Base-by-base conservation (phyloP, 2,329 filamentous ascomycete genomes). In the Curvularia eragrostidis region DNA sequence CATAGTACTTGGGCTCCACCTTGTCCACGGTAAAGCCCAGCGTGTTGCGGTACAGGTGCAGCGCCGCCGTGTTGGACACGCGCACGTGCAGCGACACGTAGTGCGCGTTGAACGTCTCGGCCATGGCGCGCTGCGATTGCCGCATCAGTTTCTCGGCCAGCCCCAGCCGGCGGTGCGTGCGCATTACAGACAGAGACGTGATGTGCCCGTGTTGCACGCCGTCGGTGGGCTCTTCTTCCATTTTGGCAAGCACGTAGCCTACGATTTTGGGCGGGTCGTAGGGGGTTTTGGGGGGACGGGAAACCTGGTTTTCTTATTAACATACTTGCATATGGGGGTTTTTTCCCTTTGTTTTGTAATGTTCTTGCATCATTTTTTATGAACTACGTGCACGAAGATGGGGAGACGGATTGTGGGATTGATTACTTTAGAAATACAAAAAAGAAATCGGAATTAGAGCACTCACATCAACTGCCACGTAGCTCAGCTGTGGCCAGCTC, bases 231-330 rank as follows among this genome's bases (percentile, higher is more conserved):
- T 98, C 95, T 82, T 99, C 95, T 79, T 99, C 95, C 93, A 99
- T 99, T 85, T 99, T 99, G 50, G 95, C 95, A 24, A 99, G 88
- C n/a, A 99, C 95, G 76, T 99, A 99, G 70, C 95, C 95, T 23
- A 99, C 95, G 60, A 99, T 96, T 80, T 97, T 96, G 66, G 95
- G 95, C 71, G 96, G 95, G 77, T 96, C 91, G 78, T 94, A 91
- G 46, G 89, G 88, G 0, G 89, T 87, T 75, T 89, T 89, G 68
- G 85, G 85, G 32, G 92, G 91, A 34, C 92, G 87, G 19, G 90
- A 91, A 56, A 93, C 89, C 81, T 83, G 47, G 1, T 3, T 1
- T 3, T 5, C 1, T 32, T 4, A 18, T 15, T 1, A 21, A 26
- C 7, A 26, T 26, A n/a, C n/a, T n/a, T n/a, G 24, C 3, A 26